Evolutionary conservation across 2,329 filamentous ascomycete species (phyloP).

Genomic region (Phoma sp.): DNA sequence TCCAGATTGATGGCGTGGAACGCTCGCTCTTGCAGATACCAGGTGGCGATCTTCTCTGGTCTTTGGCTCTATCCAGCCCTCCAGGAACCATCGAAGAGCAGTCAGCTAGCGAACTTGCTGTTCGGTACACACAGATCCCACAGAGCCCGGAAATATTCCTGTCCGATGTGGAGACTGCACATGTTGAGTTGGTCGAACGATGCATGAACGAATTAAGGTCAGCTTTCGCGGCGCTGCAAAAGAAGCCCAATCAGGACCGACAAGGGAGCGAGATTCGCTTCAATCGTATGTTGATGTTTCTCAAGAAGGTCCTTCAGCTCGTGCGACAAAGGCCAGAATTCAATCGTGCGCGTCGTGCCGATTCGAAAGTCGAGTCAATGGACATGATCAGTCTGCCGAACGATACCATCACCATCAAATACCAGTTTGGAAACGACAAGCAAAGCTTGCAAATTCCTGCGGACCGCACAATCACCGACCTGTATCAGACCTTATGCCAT

Average conservation of each 20-base stretch:
- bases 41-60: slow-evolving; percentile 78
- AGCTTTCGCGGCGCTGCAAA: slow-evolving; percentile 25
- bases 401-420: slow-evolving; percentile 70
- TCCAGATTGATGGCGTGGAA: slow-evolving; percentile 26
- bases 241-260: neutral
- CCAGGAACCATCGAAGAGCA: slow-evolving; percentile 68
- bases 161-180: slow-evolving; percentile 61
- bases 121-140: slow-evolving; percentile 68
- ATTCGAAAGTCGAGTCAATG: slow-evolving; percentile 44
- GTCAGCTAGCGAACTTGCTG: slow-evolving; percentile 74
- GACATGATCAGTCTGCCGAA: slow-evolving; percentile 63
- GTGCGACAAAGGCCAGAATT: slow-evolving; percentile 43
- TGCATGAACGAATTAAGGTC: slow-evolving; percentile 68
- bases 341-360: slow-evolving; percentile 36
- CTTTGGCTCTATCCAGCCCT: slow-evolving; percentile 74
- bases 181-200: slow-evolving; percentile 73
- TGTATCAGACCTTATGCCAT: slow-evolving; percentile 70
- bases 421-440: slow-evolving; percentile 70
- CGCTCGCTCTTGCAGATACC: slow-evolving; percentile 56
- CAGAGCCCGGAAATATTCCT: slow-evolving; percentile 49
- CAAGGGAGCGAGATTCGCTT: slow-evolving; percentile 36
- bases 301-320: slow-evolving; percentile 39
- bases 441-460: slow-evolving; percentile 69
- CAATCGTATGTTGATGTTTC: slow-evolving; percentile 42
- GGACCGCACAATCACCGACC: slow-evolving; percentile 71